Conservation (phyloP, 2,329 filamentous ascomycete species). For the Alternaria sp. region DNA sequence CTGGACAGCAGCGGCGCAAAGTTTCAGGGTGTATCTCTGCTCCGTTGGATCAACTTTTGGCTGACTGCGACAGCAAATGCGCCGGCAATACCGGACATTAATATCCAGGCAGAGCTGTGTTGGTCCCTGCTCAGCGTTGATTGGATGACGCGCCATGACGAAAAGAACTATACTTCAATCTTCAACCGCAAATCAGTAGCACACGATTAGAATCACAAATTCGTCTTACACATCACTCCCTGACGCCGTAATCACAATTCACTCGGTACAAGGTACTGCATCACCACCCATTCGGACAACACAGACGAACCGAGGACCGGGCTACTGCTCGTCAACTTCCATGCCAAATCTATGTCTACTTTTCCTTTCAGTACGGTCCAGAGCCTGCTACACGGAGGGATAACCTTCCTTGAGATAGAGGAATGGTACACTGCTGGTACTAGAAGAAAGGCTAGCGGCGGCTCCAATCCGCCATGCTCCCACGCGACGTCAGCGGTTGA, state of each 20-base stretch:
- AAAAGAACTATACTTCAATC: background rate
- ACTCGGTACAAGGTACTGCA: background rate
- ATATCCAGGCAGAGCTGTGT: slow-evolving; percentile 12
- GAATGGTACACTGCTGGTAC: background rate
- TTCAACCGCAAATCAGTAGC: slow-evolving; percentile 19
- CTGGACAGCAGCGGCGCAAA: slow-evolving; percentile 14
- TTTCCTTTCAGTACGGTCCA: background rate
- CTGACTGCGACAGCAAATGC: slow-evolving; percentile 13
- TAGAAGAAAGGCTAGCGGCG: background rate
- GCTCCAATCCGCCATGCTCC: slow-evolving; percentile 14
- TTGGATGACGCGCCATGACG: slow-evolving; percentile 16
- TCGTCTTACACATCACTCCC: slow-evolving; percentile 25
- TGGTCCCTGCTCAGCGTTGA: slow-evolving; percentile 11
- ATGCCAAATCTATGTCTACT: background rate
- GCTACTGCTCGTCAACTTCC: background rate
- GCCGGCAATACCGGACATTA: slow-evolving; percentile 12
- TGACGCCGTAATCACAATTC: background rate
- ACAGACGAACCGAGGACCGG: background rate
- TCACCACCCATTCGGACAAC: background rate
- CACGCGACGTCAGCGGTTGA: slow-evolving; percentile 41
- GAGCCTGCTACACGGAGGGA: background rate
- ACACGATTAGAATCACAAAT: slow-evolving; percentile 25
- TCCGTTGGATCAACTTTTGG: slow-evolving; percentile 13
- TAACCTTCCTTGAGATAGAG: background rate
- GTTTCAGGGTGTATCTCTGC: slow-evolving; percentile 15